These are phyloP conservation scores for Chalciporus chontae DNA, from an alignment of 768 basidiomycete genomes.

Conservation along the genomic window DNA sequence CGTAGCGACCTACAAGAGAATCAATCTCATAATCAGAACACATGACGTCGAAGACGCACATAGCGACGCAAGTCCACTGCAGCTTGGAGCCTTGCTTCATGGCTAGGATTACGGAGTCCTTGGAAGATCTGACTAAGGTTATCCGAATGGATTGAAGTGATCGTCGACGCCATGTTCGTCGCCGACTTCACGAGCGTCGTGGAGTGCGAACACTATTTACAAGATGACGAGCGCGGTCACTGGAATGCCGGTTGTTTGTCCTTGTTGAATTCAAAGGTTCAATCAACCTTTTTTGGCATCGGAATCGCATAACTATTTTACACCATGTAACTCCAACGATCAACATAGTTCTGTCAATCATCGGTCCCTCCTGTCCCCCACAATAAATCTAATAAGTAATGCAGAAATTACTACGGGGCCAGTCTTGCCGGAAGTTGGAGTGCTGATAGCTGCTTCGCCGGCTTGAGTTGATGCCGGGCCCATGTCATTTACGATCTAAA, in stretches of 20 bases:
- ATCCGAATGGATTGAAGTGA: constrained; percentile 56
- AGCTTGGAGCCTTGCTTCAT: constrained; percentile 62
- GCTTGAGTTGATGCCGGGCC: too few relatives aligned
- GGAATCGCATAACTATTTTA: too few relatives aligned
- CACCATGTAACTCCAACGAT: too few relatives aligned
- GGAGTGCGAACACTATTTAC: not conserved
- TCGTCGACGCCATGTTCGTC: constrained; percentile 57
- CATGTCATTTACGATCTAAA: too few relatives aligned
- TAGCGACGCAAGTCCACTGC: constrained; percentile 73
- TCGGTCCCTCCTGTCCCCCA: too few relatives aligned
- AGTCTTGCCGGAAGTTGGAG: too few relatives aligned
- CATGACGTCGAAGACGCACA: constrained; percentile 41
- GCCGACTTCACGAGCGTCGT: constrained; percentile 7
- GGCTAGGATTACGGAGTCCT: constrained; percentile 58
- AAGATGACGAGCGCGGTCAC: constrained; percentile 8
- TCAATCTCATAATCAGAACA: constrained; percentile 10
- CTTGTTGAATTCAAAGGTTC: constrained; percentile 25
- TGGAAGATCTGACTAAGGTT: constrained; percentile 65
- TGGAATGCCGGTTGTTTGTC: constrained; percentile 26
- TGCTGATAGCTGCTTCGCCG: too few relatives aligned
- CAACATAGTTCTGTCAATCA: too few relatives aligned
- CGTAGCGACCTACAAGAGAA: constrained; percentile 54
- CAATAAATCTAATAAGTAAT: too few relatives aligned
- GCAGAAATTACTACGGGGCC: too few relatives aligned
- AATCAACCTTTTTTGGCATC: constrained; percentile 10